Conservation (phyloP, 768 basidiomycete species). For the Boletus patriciae region DNA sequence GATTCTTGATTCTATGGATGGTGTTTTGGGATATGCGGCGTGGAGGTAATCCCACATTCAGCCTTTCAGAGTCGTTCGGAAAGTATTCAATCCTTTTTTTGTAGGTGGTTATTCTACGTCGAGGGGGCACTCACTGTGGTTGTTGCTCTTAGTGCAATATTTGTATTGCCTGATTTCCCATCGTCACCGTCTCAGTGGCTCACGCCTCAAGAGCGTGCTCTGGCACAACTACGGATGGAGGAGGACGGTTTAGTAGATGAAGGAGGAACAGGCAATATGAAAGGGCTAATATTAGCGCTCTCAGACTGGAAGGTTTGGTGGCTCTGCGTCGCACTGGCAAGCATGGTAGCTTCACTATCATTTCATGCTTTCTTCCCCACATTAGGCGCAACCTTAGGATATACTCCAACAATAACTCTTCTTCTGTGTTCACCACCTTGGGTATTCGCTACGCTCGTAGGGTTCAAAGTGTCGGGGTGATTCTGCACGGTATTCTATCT, state of each 20-base stretch:
- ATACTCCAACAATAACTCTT: conserved; percentile 60
- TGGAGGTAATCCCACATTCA: conserved; percentile 56
- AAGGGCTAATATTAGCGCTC: conserved; percentile 53
- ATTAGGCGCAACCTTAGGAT: conserved; percentile 70
- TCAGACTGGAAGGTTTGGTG: conserved; percentile 86
- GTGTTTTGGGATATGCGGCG: conserved; percentile 61
- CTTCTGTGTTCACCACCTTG: conserved; percentile 74
- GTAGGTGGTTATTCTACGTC: conserved; percentile 72
- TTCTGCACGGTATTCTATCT: conserved; percentile 1
- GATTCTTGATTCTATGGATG: conserved; percentile 72
- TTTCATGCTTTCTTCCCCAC: conserved; percentile 86
- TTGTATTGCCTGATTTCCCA: conserved; percentile 76
- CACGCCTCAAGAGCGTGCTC: conserved; percentile 51
- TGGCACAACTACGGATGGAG: conserved; percentile 59
- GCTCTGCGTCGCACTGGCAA: conserved; percentile 63
- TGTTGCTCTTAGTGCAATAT: conserved; percentile 53
- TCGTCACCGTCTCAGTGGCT: conserved; percentile 60
- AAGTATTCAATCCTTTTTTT: background rate
- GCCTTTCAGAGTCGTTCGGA: background rate
- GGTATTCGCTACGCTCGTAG: conserved; percentile 57
- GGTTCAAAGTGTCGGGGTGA: conserved; percentile 54
- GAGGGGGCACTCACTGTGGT: conserved; percentile 58
- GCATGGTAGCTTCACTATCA: conserved; percentile 56
- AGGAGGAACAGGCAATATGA: conserved; percentile 38
- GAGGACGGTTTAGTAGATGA: conserved; percentile 64